Conservation (phyloP, 129 eudicot species). For the Smallanthus sonchifolius region DNA sequence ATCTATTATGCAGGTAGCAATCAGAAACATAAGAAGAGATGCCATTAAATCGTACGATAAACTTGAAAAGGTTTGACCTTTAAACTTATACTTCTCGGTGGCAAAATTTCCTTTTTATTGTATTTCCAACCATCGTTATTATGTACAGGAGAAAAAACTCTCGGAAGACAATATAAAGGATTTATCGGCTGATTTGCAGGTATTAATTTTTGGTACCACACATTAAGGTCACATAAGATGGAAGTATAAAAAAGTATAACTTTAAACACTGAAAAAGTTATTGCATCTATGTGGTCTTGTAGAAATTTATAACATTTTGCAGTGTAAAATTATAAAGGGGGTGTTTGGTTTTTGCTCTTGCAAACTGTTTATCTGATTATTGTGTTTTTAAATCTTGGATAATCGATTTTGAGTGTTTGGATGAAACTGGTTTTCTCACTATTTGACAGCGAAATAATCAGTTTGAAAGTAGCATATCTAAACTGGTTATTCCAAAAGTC, state of each 20-base stretch:
- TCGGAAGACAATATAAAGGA: slow-evolving; percentile 95
- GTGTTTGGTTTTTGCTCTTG: neutral
- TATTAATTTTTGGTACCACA: slow-evolving; percentile 20
- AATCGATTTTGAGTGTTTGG: neutral
- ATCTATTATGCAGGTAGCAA: slow-evolving; percentile 56
- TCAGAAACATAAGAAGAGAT: slow-evolving; percentile 97
- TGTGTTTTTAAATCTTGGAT: neutral
- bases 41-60: slow-evolving; percentile 85
- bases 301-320: neutral
- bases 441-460: too few species aligned
- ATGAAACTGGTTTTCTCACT: neutral
- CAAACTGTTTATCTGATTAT: neutral
- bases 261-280: neutral
- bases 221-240: too few species aligned
- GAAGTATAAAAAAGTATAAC: too few species aligned
- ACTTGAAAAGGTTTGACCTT: slow-evolving; percentile 75
- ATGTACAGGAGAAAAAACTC: slow-evolving; percentile 84
- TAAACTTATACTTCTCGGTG: slow-evolving; percentile 8
- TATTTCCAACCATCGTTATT: neutral
- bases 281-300: neutral
- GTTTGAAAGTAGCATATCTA: neutral
- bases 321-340: neutral
- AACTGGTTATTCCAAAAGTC: neutral
- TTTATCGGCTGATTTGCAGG: slow-evolving; percentile 88
- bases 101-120: neutral